Evolutionary conservation across 2,329 filamentous ascomycete species (phyloP).

Genomic region (Thielaviopsis euricoi): DNA sequence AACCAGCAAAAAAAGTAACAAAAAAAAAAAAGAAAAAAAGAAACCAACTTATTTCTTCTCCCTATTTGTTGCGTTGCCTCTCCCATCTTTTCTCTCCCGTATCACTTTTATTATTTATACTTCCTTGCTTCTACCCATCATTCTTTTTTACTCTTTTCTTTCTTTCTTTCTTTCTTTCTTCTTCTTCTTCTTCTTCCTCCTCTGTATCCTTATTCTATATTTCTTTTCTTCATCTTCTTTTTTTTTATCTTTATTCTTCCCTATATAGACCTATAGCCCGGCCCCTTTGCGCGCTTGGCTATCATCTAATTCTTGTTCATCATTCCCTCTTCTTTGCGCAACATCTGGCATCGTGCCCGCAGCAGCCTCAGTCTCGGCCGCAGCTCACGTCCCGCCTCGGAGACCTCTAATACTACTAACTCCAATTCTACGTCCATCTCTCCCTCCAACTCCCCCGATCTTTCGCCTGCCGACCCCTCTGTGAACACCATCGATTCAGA

Average conservation of each 20-base stretch:
- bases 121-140: background rate
- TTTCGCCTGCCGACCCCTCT: background rate
- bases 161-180: background rate
- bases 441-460: background rate
- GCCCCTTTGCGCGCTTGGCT: background rate
- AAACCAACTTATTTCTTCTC: background rate
- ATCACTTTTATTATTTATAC: background rate
- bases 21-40: background rate
- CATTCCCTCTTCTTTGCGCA: slow-evolving; percentile 3
- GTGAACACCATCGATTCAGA: background rate
- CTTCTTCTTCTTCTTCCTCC: background rate
- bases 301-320: background rate
- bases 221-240: background rate
- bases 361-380: slow-evolving; percentile 1
- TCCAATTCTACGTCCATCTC: background rate
- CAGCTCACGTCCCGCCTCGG: slow-evolving; percentile 3
- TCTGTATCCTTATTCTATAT: slow-evolving; percentile 2
- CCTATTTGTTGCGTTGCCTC: background rate
- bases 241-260: slow-evolving; percentile 8
- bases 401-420: background rate
- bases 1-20: background rate
- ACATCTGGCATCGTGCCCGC: slow-evolving; percentile 7
- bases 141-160: background rate
- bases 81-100: background rate
- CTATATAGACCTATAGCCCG: slow-evolving; percentile 3